A percentile compares a stretch with the other conserved stretches of the same genome.
These are phyloP conservation scores for Didymella keratinophila DNA, from an alignment of 2,329 filamentous ascomycete species.

Conservation along the genomic window DNA sequence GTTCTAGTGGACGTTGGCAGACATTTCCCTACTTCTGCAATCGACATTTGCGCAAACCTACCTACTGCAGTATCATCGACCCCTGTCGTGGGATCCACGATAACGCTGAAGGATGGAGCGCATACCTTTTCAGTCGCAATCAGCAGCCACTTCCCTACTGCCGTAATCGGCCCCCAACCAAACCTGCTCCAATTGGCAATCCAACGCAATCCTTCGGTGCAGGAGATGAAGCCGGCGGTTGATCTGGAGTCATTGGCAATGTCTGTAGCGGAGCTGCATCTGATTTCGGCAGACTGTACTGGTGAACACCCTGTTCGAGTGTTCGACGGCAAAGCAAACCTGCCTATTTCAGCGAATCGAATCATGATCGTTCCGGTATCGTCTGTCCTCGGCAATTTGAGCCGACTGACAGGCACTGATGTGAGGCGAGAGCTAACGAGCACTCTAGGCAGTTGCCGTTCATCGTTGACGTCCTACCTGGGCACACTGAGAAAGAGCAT, in stretches of 20 bases:
- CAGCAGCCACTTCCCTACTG: slow-evolving; percentile 2
- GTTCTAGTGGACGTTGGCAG: slow-evolving; percentile 7
- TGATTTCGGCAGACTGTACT: background rate
- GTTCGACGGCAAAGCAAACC: background rate
- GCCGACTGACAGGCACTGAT: background rate
- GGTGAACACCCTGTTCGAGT: background rate
- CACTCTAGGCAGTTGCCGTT: too few relatives aligned
- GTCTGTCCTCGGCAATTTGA: background rate
- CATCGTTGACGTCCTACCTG: too few relatives aligned
- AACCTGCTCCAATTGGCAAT: slow-evolving; percentile 3
- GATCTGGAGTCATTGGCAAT: background rate
- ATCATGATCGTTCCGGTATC: background rate
- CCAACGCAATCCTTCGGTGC: background rate
- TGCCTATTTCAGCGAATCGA: background rate
- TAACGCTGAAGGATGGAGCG: slow-evolving; percentile 3
- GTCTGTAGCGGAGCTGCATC: background rate
- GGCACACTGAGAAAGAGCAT: too few relatives aligned
- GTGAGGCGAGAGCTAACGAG: background rate
- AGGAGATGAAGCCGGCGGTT: background rate
- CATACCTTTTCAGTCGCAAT: background rate
- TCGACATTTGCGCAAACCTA: slow-evolving; percentile 4
- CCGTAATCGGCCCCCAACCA: background rate
- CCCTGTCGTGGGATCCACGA: background rate
- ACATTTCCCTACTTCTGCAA: slow-evolving; percentile 12
- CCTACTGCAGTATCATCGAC: slow-evolving; percentile 2